Evolutionary conservation across 805 yeast genomes (phyloP).

Genomic region (Ogataea haglerorum): DNA sequence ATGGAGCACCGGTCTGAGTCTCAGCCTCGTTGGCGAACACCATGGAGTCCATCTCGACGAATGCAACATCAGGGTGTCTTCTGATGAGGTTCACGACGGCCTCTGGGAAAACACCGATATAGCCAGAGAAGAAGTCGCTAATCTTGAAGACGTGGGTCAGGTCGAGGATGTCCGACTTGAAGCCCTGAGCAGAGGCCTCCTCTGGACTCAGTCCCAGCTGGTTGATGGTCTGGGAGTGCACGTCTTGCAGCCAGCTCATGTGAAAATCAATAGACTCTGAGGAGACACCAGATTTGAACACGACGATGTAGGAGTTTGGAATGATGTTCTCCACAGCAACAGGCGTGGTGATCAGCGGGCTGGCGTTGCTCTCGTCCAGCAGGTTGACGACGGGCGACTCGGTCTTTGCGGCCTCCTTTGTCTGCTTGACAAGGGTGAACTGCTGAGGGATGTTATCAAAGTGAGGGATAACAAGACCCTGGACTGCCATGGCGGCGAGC

Average conservation of each 20-base stretch:
- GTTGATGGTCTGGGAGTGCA: constrained; percentile 42
- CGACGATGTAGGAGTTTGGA: constrained; percentile 79
- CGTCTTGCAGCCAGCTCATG: constrained; percentile 57
- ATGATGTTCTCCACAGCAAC: constrained; percentile 45
- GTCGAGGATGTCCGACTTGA: constrained; percentile 41
- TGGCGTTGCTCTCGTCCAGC: constrained; percentile 28
- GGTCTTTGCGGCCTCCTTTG: constrained; percentile 4
- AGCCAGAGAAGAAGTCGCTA: constrained; percentile 62
- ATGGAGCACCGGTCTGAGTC: constrained; percentile 81
- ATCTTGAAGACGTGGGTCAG: constrained; percentile 59
- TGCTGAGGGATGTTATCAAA: constrained; percentile 21
- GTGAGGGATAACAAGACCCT: constrained; percentile 60
- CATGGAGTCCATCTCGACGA: constrained; percentile 68
- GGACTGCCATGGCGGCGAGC: constrained; percentile 33
- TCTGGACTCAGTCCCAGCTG: constrained; percentile 21
- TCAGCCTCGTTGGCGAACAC: constrained; percentile 63
- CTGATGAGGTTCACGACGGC: constrained; percentile 68
- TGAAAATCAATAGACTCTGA: constrained; percentile 59
- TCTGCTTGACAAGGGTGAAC: constrained; percentile 13
- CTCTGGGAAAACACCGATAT: constrained; percentile 79
- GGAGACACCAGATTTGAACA: constrained; percentile 65
- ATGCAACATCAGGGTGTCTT: constrained; percentile 50
- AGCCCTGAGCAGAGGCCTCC: constrained; percentile 17
- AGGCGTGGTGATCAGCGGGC: constrained; percentile 47
- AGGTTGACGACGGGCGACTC: constrained; percentile 7